Evolutionary conservation across 768 basidiomycete genomes (phyloP).

Genomic region (Agaricus subrufescens): DNA sequence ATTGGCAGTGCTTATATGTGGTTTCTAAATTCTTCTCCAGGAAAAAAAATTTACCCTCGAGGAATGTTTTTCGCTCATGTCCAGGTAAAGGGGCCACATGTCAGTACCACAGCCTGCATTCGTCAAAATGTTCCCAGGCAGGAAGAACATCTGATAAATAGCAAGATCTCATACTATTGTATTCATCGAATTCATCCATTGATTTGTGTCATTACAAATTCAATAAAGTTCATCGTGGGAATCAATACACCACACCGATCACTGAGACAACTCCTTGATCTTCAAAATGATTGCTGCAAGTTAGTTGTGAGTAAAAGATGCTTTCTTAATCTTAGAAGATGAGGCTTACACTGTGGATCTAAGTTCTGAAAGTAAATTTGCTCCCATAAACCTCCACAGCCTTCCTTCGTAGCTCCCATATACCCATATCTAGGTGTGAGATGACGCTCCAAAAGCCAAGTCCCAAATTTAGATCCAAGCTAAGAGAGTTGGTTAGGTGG

Average conservation of each 20-base stretch:
- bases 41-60: background rate
- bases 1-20: background rate
- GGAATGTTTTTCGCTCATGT: slow-evolving; percentile 6
- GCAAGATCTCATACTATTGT: background rate
- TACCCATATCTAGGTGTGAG: slow-evolving; percentile 79
- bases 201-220: no score
- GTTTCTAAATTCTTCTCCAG: background rate
- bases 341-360: slow-evolving; percentile 65
- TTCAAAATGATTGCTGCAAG: slow-evolving; percentile 43
- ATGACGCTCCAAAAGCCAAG: slow-evolving; percentile 79
- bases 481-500: slow-evolving; percentile 15
- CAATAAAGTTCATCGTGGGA: no score
- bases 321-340: slow-evolving; percentile 8
- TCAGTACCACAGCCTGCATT: background rate
- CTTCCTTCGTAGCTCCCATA: slow-evolving; percentile 75
- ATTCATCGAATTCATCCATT: background rate
- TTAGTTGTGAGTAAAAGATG: slow-evolving; percentile 11
- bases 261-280: slow-evolving; percentile 43
- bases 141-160: background rate
- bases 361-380: slow-evolving; percentile 81
- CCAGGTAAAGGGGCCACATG: background rate
- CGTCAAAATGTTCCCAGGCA: slow-evolving; percentile 1
- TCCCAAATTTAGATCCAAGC: slow-evolving; percentile 82
- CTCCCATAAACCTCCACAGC: slow-evolving; percentile 69
- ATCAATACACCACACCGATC: slow-evolving; percentile 1